These are phyloP conservation scores for Xylaria castorea DNA, from an alignment of 495 filamentous ascomycete genomes.

Conservation along the genomic window DNA sequence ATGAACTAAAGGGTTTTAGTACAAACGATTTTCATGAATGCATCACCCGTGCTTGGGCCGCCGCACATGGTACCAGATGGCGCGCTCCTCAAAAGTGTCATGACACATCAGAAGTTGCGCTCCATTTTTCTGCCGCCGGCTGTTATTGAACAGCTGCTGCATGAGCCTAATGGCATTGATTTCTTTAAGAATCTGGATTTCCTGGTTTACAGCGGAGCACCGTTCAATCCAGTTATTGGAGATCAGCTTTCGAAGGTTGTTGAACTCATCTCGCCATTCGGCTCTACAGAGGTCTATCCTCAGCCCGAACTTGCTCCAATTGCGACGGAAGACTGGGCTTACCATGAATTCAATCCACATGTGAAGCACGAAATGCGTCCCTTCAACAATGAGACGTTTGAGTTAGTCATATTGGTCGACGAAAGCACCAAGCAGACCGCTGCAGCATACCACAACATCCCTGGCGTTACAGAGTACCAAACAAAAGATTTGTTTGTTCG, in stretches of 20 bases:
- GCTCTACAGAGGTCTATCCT: conserved; percentile 28
- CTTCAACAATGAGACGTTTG: too few species aligned
- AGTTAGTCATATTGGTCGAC: conserved; percentile 1
- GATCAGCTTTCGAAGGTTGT: conserved; percentile 19
- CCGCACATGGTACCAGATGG: too few species aligned
- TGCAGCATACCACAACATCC: conserved; percentile 10
- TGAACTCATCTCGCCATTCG: conserved; percentile 28
- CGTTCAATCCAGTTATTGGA: conserved; percentile 25
- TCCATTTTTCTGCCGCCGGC: conserved; percentile 32
- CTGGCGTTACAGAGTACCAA: not conserved
- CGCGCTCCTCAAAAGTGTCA: too few species aligned
- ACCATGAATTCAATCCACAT: conserved; percentile 32
- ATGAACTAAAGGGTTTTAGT: too few species aligned
- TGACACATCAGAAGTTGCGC: conserved; percentile 29
- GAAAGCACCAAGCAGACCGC: not conserved
- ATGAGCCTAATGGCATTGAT: conserved; percentile 23
- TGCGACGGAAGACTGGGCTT: conserved; percentile 31
- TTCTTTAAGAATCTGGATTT: conserved; percentile 31
- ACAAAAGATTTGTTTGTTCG: conserved; percentile 14
- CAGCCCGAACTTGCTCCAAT: conserved; percentile 10
- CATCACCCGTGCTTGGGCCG: too few species aligned
- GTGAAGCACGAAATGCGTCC: conserved; percentile 33
- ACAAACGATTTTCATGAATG: too few species aligned
- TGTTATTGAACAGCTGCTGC: conserved; percentile 34
- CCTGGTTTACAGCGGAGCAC: conserved; percentile 38